Conservation (phyloP, 768 basidiomycete genomes). For the Podaxis sp. region DNA sequence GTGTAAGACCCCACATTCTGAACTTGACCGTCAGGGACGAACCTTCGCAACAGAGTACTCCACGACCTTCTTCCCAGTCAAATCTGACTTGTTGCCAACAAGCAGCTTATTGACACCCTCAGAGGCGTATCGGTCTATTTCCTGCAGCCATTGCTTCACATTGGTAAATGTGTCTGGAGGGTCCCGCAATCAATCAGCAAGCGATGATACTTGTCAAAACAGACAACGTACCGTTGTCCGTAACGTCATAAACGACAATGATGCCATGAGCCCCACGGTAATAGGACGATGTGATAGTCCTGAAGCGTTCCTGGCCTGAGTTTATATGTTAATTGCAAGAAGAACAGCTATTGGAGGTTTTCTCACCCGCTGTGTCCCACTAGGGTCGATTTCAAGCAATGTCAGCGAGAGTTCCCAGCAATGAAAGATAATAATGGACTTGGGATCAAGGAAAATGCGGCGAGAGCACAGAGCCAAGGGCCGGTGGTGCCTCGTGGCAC, state of each 20-base stretch:
- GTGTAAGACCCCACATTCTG: conserved; percentile 2
- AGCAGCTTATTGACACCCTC: conserved; percentile 99
- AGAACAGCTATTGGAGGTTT: conserved; percentile 9
- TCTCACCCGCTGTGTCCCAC: conserved; percentile 96
- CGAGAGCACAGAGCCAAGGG: background rate
- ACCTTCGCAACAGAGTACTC: conserved; percentile 89
- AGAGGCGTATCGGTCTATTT: conserved; percentile 94
- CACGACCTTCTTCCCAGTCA: conserved; percentile 95
- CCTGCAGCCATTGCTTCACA: conserved; percentile 93
- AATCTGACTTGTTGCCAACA: conserved; percentile 98
- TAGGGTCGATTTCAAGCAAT: conserved; percentile 26
- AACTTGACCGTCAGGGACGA: conserved; percentile 11
- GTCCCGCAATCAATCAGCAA: conserved; percentile 1
- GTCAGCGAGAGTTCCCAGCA: background rate
- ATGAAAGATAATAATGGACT: background rate
- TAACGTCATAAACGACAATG: conserved; percentile 98
- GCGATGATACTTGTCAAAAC: background rate
- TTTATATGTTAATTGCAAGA: conserved; percentile 3
- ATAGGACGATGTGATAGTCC: conserved; percentile 99
- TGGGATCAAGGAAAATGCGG: background rate
- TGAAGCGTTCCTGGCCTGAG: conserved; percentile 93
- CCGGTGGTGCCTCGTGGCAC: conserved; percentile 9
- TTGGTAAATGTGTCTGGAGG: conserved; percentile 85
- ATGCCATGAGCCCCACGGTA: conserved; percentile 99
- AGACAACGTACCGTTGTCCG: conserved; percentile 71